Conservation (phyloP, 2,329 filamentous ascomycete genomes). For the Exophiala mesophila region DNA sequence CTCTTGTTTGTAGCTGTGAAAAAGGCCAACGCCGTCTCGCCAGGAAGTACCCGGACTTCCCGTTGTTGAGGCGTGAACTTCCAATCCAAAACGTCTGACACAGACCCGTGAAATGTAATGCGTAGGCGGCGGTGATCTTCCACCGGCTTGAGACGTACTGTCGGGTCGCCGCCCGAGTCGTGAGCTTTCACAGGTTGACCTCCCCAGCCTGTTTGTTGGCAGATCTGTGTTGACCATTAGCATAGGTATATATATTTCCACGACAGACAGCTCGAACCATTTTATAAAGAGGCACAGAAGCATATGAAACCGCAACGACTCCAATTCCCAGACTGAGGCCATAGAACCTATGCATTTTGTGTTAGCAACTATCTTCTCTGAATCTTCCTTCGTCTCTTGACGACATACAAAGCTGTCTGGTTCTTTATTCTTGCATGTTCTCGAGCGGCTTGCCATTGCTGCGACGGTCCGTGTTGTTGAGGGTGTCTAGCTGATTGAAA, state of each 20-base stretch:
- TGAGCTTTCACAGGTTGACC: constrained; percentile 84
- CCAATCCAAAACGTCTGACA: constrained; percentile 93
- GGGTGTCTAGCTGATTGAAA: constrained; percentile 13
- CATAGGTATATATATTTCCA: no score
- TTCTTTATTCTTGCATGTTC: constrained; percentile 24
- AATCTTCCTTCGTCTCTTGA: no score
- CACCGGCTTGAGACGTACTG: constrained; percentile 74
- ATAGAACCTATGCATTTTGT: constrained; percentile 49
- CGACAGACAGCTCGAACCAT: constrained; percentile 51
- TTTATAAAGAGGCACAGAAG: constrained; percentile 63
- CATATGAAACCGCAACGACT: constrained; percentile 60
- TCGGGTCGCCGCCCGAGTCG: constrained; percentile 59
- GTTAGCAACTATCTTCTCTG: no score
- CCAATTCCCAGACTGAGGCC: constrained; percentile 58
- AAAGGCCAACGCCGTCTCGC: constrained; percentile 94
- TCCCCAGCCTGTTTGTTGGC: constrained; percentile 66
- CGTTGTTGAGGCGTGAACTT: constrained; percentile 96
- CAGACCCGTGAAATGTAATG: constrained; percentile 92
- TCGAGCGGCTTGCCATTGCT: constrained; percentile 19
- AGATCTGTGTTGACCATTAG: constrained; percentile 36
- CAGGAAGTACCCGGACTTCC: constrained; percentile 89
- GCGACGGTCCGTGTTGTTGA: constrained; percentile 9
- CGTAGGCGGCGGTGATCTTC: constrained; percentile 77
- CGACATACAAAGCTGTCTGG: constrained; percentile 23
- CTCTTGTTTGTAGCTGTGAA: constrained; percentile 94